These are phyloP conservation scores for Euclidium syriacum DNA, from an alignment of 345 rosid genomes.

Conservation along the genomic window DNA sequence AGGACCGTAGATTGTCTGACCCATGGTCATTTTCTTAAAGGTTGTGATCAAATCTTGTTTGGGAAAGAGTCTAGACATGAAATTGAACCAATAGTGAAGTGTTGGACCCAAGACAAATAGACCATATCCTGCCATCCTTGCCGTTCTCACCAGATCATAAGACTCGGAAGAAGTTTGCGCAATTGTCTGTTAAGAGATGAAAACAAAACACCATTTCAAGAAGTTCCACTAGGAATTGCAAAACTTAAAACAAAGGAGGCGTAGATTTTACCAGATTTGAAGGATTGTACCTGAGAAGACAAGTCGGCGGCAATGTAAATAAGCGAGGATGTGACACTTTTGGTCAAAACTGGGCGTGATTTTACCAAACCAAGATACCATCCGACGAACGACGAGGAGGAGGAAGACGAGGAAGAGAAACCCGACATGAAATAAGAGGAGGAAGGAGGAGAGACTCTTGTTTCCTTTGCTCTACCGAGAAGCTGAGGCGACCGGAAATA, in stretches of 20 bases:
- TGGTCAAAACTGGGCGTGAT: slow-evolving; percentile 73
- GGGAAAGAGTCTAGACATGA: slow-evolving; percentile 63
- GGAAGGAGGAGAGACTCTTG: slow-evolving; percentile 23
- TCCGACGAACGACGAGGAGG: slow-evolving; percentile 45
- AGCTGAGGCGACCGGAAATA: slow-evolving; percentile 35
- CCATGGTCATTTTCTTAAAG: slow-evolving; percentile 77
- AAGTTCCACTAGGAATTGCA: background rate
- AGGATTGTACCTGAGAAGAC: slow-evolving; percentile 70
- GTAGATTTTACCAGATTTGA: background rate
- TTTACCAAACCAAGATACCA: slow-evolving; percentile 89
- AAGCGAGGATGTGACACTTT: slow-evolving; percentile 56
- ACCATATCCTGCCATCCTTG: slow-evolving; percentile 83
- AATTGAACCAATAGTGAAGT: slow-evolving; percentile 75
- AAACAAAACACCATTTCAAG: background rate
- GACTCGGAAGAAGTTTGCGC: slow-evolving; percentile 35
- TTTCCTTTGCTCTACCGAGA: slow-evolving; percentile 32
- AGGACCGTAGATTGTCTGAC: slow-evolving; percentile 71
- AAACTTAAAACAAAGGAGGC: background rate
- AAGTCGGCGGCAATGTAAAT: slow-evolving; percentile 79
- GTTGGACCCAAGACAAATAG: slow-evolving; percentile 67
- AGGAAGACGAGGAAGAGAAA: slow-evolving; percentile 16
- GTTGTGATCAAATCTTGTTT: slow-evolving; percentile 61
- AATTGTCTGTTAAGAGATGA: slow-evolving; percentile 36
- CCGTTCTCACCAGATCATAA: slow-evolving; percentile 68
- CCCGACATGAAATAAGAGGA: background rate